Percentiles rank a stretch among this genome's conserved stretches.
Conservation (phyloP, 2,329 filamentous ascomycete species). For the Magnaporthales sp. region DNA sequence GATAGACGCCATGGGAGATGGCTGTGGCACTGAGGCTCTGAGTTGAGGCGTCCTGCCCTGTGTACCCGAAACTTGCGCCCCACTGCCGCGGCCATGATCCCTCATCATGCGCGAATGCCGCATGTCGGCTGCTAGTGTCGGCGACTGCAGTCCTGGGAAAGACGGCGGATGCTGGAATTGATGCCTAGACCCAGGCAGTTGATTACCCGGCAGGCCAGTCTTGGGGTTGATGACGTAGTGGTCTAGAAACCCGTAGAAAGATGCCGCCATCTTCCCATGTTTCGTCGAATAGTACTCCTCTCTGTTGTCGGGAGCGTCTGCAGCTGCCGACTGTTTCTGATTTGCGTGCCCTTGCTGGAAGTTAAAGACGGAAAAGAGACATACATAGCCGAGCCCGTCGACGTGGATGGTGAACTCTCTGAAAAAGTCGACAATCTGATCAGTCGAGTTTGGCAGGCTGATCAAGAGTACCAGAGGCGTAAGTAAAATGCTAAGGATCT, state of each 20-base stretch:
- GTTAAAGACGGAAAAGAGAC: slow-evolving; percentile 94
- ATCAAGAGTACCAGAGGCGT: slow-evolving; percentile 85
- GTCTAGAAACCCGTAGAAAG: slow-evolving; percentile 89
- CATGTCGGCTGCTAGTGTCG: slow-evolving; percentile 47
- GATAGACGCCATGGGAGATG: slow-evolving; percentile 63
- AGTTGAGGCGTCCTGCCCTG: slow-evolving; percentile 33
- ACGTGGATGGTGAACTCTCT: slow-evolving; percentile 96
- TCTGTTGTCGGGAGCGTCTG: slow-evolving; percentile 51
- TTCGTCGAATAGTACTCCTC: slow-evolving; percentile 93
- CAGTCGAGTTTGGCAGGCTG: slow-evolving; percentile 78
- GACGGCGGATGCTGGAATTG: slow-evolving; percentile 68
- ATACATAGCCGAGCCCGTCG: slow-evolving; percentile 90
- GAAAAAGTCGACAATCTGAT: slow-evolving; percentile 95
- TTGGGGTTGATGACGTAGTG: slow-evolving; percentile 76
- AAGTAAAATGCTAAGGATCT: slow-evolving; percentile 84
- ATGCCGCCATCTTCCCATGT: slow-evolving; percentile 97
- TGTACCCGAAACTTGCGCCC: slow-evolving; percentile 24
- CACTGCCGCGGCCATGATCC: slow-evolving; percentile 34
- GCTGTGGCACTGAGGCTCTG: slow-evolving; percentile 32
- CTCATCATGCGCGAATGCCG: slow-evolving; percentile 39
- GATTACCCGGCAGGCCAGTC: slow-evolving; percentile 52
- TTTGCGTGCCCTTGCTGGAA: slow-evolving; percentile 71
- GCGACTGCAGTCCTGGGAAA: slow-evolving; percentile 63
- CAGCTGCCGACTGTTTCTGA: slow-evolving; percentile 26
- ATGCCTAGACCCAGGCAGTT: slow-evolving; percentile 44